A percentile compares a stretch with the other conserved stretches of the same genome.
These are phyloP conservation scores for Pichia manshurica DNA, from an alignment of 805 yeast species.

Conservation along the genomic window DNA sequence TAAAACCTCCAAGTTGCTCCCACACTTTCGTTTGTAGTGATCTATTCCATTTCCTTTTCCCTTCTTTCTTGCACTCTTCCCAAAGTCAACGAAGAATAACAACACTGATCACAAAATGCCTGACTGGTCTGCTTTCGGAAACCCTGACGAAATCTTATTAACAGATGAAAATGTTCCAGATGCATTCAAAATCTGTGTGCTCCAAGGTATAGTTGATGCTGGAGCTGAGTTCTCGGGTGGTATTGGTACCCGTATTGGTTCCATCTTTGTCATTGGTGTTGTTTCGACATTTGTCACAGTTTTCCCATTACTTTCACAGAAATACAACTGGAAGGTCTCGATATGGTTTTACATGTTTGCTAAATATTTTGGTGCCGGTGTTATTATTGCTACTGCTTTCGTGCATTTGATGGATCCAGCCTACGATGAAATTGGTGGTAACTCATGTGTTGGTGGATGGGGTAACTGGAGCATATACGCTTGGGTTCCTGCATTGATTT, in stretches of 20 bases:
- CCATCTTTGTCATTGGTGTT: slow-evolving; percentile 52
- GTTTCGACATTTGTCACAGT: slow-evolving; percentile 51
- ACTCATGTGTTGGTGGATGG: slow-evolving; percentile 51
- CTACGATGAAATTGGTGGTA: slow-evolving; percentile 45
- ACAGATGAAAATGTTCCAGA: slow-evolving; percentile 15
- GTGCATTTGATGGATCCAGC: slow-evolving; percentile 69
- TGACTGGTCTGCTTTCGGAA: slow-evolving; percentile 11
- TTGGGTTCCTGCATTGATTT: slow-evolving; percentile 44
- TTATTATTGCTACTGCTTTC: slow-evolving; percentile 73
- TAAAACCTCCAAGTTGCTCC: too few species aligned
- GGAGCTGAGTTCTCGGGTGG: slow-evolving; percentile 23
- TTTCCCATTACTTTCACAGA: slow-evolving; percentile 52
- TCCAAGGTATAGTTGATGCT: slow-evolving; percentile 18
- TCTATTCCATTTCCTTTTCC: background rate
- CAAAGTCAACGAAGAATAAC: background rate
- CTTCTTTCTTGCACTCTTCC: background rate
- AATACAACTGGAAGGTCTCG: slow-evolving; percentile 44
- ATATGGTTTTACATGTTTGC: slow-evolving; percentile 57
- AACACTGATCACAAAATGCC: slow-evolving; percentile 10
- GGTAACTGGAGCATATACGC: slow-evolving; percentile 46
- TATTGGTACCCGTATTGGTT: slow-evolving; percentile 41
- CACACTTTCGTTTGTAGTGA: too few species aligned
- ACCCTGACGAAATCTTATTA: slow-evolving; percentile 9
- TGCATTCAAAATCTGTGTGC: slow-evolving; percentile 19
- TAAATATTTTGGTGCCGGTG: slow-evolving; percentile 74